These are phyloP conservation scores for Colletotrichum sublineola DNA, from an alignment of 2,329 filamentous ascomycete genomes.

Conservation along the genomic window DNA sequence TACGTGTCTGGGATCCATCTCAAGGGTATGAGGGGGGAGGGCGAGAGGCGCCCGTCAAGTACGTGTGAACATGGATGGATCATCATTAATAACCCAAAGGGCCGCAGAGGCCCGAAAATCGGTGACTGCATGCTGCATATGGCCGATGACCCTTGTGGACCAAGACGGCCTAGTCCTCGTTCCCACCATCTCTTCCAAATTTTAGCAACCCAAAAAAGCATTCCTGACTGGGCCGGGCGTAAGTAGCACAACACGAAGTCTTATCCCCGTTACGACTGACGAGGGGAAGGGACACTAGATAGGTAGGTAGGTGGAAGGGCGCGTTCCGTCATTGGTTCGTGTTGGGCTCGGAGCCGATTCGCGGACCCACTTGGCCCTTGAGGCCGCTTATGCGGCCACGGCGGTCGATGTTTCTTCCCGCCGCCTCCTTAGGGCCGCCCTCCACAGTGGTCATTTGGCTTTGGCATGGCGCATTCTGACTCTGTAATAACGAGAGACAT, in stretches of 20 bases:
- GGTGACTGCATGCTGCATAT: constrained; percentile 39
- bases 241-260: constrained; percentile 8
- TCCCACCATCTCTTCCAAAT: constrained; percentile 28
- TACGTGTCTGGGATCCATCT: constrained; percentile 19
- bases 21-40: constrained; percentile 2
- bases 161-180: constrained; percentile 30
- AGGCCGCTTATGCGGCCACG: constrained; percentile 29
- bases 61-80: constrained; percentile 31
- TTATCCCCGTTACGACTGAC: constrained; percentile 39
- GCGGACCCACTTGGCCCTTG: constrained; percentile 26
- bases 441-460: constrained; percentile 29
- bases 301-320: constrained; percentile 10
- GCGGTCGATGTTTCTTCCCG: constrained; percentile 30
- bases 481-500: not conserved
- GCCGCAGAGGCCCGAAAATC: constrained; percentile 28
- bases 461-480: constrained; percentile 26
- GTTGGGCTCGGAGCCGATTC: constrained; percentile 38
- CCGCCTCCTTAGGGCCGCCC: constrained; percentile 27
- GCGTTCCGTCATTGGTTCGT: constrained; percentile 30
- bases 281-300: constrained; percentile 15
- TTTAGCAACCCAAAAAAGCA: constrained; percentile 7
- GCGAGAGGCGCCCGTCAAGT: constrained; percentile 24
- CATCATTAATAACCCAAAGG: constrained; percentile 17
- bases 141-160: constrained; percentile 25
- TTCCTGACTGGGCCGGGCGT: constrained; percentile 34